Conservation (phyloP, 768 basidiomycete genomes). For the Phanerochaete carnosa region DNA sequence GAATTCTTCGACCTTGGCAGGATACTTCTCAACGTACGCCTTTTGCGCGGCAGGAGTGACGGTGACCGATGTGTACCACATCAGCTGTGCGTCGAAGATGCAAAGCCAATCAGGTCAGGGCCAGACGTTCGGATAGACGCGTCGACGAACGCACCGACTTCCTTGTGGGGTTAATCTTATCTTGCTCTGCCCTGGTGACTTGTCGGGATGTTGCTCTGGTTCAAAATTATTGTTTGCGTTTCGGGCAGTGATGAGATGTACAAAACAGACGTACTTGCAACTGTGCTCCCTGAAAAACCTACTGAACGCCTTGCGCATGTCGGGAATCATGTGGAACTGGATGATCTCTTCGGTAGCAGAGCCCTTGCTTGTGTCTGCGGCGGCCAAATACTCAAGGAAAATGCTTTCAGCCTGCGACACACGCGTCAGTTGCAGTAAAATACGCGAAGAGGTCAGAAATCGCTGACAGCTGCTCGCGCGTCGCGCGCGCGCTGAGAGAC, state of each 20-base stretch:
- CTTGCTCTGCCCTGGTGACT: constrained; percentile 2
- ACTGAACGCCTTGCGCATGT: constrained; percentile 4
- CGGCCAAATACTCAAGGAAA: background rate
- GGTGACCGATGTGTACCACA: constrained; percentile 4
- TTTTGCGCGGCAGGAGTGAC: constrained; percentile 1
- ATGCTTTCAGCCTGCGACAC: background rate
- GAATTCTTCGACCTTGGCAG: background rate
- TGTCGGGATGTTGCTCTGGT: background rate
- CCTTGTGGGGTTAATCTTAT: background rate
- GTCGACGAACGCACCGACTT: background rate
- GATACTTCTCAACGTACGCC: constrained; percentile 1
- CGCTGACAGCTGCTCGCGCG: background rate
- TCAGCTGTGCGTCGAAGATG: background rate
- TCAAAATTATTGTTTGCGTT: background rate
- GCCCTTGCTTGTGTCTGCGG: constrained; percentile 2
- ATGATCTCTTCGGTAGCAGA: background rate
- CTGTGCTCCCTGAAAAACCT: background rate
- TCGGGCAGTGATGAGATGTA: background rate
- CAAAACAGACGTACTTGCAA: background rate
- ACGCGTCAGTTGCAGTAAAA: background rate
- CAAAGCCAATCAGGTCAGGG: too few relatives aligned
- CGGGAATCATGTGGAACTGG: constrained; percentile 1
- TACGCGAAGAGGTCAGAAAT: background rate
- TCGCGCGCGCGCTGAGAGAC: background rate
- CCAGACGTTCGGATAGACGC: background rate